A percentile compares a stretch with the other conserved stretches of the same genome.
Conservation (phyloP, 768 basidiomycete species). For the Lyophyllum atratum region DNA sequence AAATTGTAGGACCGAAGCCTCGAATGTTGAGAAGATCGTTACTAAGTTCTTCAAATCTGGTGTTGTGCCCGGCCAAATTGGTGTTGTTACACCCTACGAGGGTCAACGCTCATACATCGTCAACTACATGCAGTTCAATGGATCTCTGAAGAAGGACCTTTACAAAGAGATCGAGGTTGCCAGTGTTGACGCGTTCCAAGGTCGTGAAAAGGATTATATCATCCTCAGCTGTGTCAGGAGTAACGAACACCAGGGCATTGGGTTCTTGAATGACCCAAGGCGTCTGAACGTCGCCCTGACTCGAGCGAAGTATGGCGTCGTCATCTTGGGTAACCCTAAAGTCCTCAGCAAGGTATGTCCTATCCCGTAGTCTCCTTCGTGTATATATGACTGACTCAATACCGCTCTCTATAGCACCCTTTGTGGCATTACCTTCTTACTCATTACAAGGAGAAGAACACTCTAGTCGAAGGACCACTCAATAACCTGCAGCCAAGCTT, state of each 20-base stretch:
- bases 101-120: constrained; percentile 98
- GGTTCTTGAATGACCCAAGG: constrained; percentile 97
- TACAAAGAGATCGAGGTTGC: constrained; percentile 99
- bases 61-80: constrained; percentile 93
- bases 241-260: constrained; percentile 99
- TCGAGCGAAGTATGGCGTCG: constrained; percentile 96
- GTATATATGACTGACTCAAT: constrained; percentile 6
- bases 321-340: constrained; percentile 99
- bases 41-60: constrained; percentile 99
- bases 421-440: constrained; percentile 98
- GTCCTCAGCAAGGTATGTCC: constrained; percentile 91
- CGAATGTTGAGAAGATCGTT: constrained; percentile 99
- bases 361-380: background rate
- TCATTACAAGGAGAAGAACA: constrained; percentile 95
- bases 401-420: constrained; percentile 69
- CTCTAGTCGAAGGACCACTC: constrained; percentile 93
- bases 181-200: constrained; percentile 98
- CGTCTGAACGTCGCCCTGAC: constrained; percentile 97
- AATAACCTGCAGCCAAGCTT: constrained; percentile 97
- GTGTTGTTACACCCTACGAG: constrained; percentile 98
- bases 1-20: constrained; percentile 82
- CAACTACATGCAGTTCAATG: constrained; percentile 99
- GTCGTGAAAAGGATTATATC: constrained; percentile 99
- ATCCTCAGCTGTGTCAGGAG: constrained; percentile 96
- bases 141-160: constrained; percentile 97